Base-by-base conservation (phyloP, 2,329 filamentous ascomycete species). In the Coniochaeta sp. region DNA sequence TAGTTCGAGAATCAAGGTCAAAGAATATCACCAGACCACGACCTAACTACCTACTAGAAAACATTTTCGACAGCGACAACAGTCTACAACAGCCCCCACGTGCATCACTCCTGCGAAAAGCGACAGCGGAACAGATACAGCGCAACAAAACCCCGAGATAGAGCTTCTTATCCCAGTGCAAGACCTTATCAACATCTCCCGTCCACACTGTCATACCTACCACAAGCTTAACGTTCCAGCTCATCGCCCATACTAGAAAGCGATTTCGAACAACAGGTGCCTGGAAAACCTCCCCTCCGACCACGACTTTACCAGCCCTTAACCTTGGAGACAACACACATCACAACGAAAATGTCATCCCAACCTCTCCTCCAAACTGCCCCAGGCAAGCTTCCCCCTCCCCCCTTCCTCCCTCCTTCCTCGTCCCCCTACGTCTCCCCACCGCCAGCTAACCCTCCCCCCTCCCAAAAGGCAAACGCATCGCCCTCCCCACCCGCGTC, bases 281-380 rank as follows among this genome's bases (percentile, higher is more conserved):
- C n/a, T n/a, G n/a, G n/a, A n/a, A n/a, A n/a, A n/a, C n/a, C n/a
- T n/a, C n/a, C n/a, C n/a, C n/a, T n/a, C n/a, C n/a, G n/a, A n/a
- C n/a, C n/a, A n/a, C n/a, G n/a, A n/a, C n/a, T n/a, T n/a, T n/a
- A n/a, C n/a, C n/a, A n/a, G n/a, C n/a, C n/a, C n/a, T n/a, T n/a
- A n/a, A n/a, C n/a, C n/a, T n/a, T n/a, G n/a, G n/a, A n/a, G n/a
- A n/a, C n/a, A n/a, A n/a, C n/a, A n/a, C n/a, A n/a, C n/a, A n/a
- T n/a, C 10, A 42, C 38, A 9, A 14, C 50, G 67, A 78, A 58
- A 65, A 97, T 99, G 94, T 99, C 94, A 58, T 91, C 86, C 68
- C 92, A 96, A 74, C 94, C 94, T 65, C 88, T 99, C 53, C 89
- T 99, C 60, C 91, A 96, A 68, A 92, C 90, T 50, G 87, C 91